Conservation (phyloP, 129 eudicot genomes). For the Cynara cardunculus region DNA sequence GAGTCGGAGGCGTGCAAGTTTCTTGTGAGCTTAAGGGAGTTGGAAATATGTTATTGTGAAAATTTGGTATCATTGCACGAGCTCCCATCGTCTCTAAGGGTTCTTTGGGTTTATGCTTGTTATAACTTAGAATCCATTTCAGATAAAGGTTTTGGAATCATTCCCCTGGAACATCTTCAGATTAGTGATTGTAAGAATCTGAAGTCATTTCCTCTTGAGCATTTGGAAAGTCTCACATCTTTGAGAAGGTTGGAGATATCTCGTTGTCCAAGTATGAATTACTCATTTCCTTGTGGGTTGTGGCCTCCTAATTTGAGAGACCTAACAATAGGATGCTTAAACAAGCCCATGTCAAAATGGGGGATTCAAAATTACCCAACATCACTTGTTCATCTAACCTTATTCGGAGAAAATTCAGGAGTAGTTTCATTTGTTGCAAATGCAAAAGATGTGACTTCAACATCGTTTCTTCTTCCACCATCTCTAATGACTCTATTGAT, state of each 20-base stretch:
- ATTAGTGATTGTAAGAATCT: neutral
- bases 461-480: slow-evolving; percentile 1
- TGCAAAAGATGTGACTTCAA: neutral
- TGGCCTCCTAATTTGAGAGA: slow-evolving; percentile 26
- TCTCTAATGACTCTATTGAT: neutral
- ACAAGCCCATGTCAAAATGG: neutral
- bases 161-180: neutral
- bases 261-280: neutral
- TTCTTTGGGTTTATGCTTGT: neutral
- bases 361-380: neutral
- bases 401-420: neutral
- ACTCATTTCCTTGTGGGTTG: neutral
- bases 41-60: no score
- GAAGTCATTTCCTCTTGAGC: neutral
- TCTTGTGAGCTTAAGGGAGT: no score
- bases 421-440: neutral
- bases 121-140: neutral
- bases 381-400: neutral
- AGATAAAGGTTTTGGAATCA: neutral
- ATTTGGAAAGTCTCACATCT: neutral
- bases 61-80: no score
- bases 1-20: no score
- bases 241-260: neutral
- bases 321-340: neutral
- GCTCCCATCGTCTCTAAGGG: neutral